Percentiles rank a stretch among this genome's conserved stretches.
phyloP scores from a whole-genome alignment of 805 yeast genomes.

The Saccharomyces eubayanus region DNA sequence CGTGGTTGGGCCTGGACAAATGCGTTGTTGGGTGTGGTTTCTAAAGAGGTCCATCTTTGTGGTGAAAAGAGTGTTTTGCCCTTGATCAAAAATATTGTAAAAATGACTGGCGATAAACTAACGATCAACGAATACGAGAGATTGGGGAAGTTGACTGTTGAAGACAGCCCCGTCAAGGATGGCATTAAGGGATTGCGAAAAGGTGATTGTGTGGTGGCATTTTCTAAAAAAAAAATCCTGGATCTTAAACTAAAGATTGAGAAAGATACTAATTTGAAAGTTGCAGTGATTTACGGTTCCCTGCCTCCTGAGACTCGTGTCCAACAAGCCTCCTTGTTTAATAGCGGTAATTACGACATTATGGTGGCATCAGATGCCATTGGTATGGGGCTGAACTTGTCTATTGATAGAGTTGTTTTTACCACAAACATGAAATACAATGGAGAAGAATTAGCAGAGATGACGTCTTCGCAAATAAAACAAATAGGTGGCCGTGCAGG shows the following conservation, averaged over 20 bases:
- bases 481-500: constrained; percentile 98
- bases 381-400: constrained; percentile 92
- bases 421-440: constrained; percentile 60
- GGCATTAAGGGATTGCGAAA: constrained; percentile 27
- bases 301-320: constrained; percentile 92
- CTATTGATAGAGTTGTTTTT: constrained; percentile 74
- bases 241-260: constrained; percentile 65
- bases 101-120: constrained; percentile 72
- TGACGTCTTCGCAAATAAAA: constrained; percentile 63
- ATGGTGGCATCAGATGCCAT: constrained; percentile 93
- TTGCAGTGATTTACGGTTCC: constrained; percentile 91
- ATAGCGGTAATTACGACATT: constrained; percentile 70
- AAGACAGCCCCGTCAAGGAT: constrained; percentile 31
- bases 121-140: constrained; percentile 66
- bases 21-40: constrained; percentile 78
- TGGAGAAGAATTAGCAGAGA: constrained; percentile 41
- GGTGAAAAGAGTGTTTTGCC: constrained; percentile 87
- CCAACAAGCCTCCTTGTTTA: constrained; percentile 72
- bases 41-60: constrained; percentile 82
- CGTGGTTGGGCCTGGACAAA: constrained; percentile 95
- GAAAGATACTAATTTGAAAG: constrained; percentile 48
- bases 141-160: constrained; percentile 61
- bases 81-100: constrained; percentile 48
- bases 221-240: constrained; percentile 67
- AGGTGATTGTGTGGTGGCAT: constrained; percentile 89